Percentiles rank a stretch among this genome's conserved stretches.
Conservation (phyloP, 2,329 filamentous ascomycete species). For the Pseudogymnoascus sp. region DNA sequence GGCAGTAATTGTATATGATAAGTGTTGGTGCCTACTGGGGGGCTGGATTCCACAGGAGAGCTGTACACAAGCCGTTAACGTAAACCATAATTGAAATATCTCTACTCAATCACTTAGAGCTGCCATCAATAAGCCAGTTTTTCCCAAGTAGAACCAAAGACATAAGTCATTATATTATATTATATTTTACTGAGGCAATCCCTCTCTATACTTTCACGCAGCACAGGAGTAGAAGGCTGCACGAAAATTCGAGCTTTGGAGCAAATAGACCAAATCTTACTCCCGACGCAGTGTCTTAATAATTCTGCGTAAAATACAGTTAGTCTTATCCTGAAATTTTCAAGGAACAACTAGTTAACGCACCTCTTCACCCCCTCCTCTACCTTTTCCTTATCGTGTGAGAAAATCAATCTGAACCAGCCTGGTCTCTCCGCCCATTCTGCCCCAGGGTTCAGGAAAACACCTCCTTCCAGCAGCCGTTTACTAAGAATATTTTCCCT, state of each 20-base stretch:
- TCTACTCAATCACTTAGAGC: background rate
- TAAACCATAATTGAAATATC: no score
- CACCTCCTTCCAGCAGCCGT: conserved; percentile 36
- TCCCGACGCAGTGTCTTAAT: background rate
- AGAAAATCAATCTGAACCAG: conserved; percentile 48
- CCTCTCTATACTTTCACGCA: no score
- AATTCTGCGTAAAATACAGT: background rate
- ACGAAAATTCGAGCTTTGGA: no score
- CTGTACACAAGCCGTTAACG: no score
- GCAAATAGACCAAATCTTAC: background rate
- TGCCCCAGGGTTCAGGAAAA: conserved; percentile 43
- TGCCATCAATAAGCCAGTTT: background rate
- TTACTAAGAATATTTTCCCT: conserved; percentile 17
- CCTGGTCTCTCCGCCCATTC: conserved; percentile 38
- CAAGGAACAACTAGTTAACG: background rate
- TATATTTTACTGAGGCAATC: background rate
- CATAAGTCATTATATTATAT: background rate
- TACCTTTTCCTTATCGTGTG: conserved; percentile 30
- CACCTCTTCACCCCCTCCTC: conserved; percentile 30
- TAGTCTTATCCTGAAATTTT: background rate
- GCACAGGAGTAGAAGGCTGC: no score
- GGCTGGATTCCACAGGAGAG: no score
- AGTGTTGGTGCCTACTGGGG: conserved; percentile 22
- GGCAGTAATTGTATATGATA: background rate
- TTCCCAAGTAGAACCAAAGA: background rate